phyloP scores from a whole-genome alignment of 1,284 basidiomycete genomes.

The Puccinia triticina region DNA sequence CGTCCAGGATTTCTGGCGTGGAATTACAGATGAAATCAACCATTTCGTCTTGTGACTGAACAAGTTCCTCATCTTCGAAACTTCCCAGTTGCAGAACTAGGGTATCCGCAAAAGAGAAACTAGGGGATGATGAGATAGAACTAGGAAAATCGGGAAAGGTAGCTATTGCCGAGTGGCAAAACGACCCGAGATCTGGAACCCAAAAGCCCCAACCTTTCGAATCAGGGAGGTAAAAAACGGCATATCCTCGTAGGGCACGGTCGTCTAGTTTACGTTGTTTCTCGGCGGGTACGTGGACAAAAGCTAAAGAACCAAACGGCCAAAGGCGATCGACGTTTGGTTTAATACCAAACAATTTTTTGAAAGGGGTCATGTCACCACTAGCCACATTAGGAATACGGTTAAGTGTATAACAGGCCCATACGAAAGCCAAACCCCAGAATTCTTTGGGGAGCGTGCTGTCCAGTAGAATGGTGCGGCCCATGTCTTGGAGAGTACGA shows the following conservation, averaged over 20 bases:
- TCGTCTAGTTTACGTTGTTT: constrained; percentile 19
- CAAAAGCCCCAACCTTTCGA: constrained; percentile 29
- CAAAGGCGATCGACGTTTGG: not conserved
- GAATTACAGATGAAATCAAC: too few species aligned
- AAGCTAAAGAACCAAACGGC: not conserved
- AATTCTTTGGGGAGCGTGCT: not conserved
- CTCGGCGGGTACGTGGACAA: constrained; percentile 25
- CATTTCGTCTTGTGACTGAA: too few species aligned
- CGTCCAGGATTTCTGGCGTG: too few species aligned
- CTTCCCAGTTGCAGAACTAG: too few species aligned
- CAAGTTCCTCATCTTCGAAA: too few species aligned
- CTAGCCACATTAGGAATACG: constrained; percentile 8
- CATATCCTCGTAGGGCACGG: not conserved
- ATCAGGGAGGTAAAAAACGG: not conserved
- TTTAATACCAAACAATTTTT: not conserved
- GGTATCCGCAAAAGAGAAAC: too few species aligned
- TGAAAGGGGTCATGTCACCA: constrained; percentile 1
- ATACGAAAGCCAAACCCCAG: not conserved
- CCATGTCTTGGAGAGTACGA: too few species aligned
- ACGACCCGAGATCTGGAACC: not conserved
- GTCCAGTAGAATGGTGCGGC: too few species aligned
- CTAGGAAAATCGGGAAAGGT: not conserved
- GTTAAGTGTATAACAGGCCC: constrained; percentile 3
- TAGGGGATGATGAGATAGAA: too few species aligned
- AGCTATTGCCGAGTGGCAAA: not conserved